phyloP scores from a whole-genome alignment of 768 basidiomycete genomes.

The Polyporus arcularius region DNA sequence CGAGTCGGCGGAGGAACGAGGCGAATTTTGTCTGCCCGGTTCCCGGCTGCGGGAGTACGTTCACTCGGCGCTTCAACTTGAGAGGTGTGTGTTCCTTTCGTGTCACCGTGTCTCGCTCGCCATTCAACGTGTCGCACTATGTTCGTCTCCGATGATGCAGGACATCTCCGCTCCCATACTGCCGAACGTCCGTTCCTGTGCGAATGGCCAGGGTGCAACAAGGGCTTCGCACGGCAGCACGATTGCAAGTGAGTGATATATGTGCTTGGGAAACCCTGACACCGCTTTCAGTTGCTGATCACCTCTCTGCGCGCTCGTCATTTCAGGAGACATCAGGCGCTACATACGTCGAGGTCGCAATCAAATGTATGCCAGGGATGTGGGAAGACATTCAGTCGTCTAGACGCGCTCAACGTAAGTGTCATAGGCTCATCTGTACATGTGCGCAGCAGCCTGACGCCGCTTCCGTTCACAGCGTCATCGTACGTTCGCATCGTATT shows the following conservation, averaged over 20 bases:
- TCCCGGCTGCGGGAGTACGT: constrained; percentile 40
- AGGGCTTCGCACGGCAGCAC: constrained; percentile 93
- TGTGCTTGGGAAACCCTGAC: neutral
- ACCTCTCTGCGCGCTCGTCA: constrained; percentile 3
- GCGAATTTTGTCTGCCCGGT: constrained; percentile 72
- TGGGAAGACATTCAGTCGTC: constrained; percentile 90
- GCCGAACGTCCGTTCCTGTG: constrained; percentile 95
- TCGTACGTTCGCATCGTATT: constrained; percentile 48
- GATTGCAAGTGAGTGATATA: constrained; percentile 85
- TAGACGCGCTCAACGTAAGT: constrained; percentile 94
- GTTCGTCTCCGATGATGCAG: constrained; percentile 39
- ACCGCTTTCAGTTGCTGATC: constrained; percentile 6
- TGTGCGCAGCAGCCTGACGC: constrained; percentile 27
- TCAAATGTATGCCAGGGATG: constrained; percentile 89
- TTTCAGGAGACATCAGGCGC: constrained; percentile 80
- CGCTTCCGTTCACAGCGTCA: constrained; percentile 56
- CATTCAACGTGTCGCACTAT: constrained; percentile 2
- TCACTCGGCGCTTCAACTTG: constrained; percentile 85
- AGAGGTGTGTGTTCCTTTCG: constrained; percentile 52
- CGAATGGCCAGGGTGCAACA: constrained; percentile 92
- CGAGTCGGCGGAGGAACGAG: constrained; percentile 85
- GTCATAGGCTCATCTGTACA: constrained; percentile 26
- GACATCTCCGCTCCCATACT: constrained; percentile 92
- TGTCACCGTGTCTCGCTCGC: neutral
- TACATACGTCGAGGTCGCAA: constrained; percentile 82